Evolutionary conservation across 2,329 filamentous ascomycete genomes (phyloP), one percentile per base, ranked within the genome.

Genomic region (Ilyonectria mors-panacis): DNA sequence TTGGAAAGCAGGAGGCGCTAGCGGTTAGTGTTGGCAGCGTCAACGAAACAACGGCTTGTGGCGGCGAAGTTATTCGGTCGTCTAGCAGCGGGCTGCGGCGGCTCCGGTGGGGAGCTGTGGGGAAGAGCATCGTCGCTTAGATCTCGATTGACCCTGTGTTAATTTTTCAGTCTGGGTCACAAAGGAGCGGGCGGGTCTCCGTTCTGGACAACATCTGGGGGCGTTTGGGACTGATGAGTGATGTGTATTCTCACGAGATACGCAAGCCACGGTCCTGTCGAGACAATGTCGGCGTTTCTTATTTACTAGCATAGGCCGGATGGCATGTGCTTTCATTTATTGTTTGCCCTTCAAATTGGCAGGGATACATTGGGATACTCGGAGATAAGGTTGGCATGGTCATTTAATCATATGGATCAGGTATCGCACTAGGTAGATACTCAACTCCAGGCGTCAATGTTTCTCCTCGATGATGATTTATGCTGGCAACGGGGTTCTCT

Each of bases 1-100:
- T 91, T 26, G 90, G 90, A 3, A 85, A 88, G 37, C 88, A 91
- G 70, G 89, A 92, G 74, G 78, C 82, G 13, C 77, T 86, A n/a
- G 80, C 80, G 10, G 81, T 81, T 17, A 74, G 74, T 42, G 70
- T 75, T 47, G 78, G 81, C 51, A 80, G 80, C 37, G 79, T 84
- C 59, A 85, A 86, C 69, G 80, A 84, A 7, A 81, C 84, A 21
- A 81, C 85, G 3, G 84, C 81, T 5, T 89, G 87, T 68, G 85
- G 87, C 7, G 79, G 83, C 35, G 87, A 90, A 69, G 84, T 88
- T 3, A 85, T 89, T 44, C 80, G 84, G 63, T 85, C 85, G 7
- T 84, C 86, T 4, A 81, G 84, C 17, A 84, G 85, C 33, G 86
- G 87, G 17, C 77, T 90, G 63, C 82, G 84, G 67, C 81, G 85